Conservation (phyloP, 805 yeast genomes). For the Peterozyma xylosa region DNA sequence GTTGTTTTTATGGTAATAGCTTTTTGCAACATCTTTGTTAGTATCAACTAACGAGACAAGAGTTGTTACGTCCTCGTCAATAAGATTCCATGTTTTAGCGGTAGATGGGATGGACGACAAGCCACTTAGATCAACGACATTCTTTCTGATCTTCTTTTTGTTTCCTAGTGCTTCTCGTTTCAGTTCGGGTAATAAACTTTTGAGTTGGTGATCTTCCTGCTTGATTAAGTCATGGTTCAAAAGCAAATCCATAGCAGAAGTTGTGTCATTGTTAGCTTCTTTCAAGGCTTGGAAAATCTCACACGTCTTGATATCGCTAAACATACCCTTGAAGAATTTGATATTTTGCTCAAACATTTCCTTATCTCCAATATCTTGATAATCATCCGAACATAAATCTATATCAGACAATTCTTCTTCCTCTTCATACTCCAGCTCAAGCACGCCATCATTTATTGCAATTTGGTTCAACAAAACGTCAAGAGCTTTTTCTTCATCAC, state of each 20-base stretch:
- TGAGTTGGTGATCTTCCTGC: background rate
- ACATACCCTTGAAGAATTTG: slow-evolving; percentile 3
- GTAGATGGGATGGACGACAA: background rate
- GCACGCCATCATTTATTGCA: background rate
- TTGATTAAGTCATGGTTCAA: background rate
- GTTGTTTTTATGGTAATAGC: slow-evolving; percentile 21
- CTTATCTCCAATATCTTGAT: background rate
- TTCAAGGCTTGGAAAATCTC: background rate
- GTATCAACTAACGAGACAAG: slow-evolving; percentile 12
- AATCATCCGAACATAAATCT: background rate
- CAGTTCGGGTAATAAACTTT: background rate
- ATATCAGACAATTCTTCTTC: background rate
- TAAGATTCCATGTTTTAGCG: background rate
- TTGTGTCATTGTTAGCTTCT: background rate
- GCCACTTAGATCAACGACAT: too few species aligned
- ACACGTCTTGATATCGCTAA: slow-evolving; percentile 1
- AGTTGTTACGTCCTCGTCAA: background rate
- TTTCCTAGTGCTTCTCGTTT: too few species aligned
- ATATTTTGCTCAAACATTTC: background rate
- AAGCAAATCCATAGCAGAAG: background rate
- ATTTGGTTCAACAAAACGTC: slow-evolving; percentile 3
- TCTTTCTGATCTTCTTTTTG: too few species aligned
- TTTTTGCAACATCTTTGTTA: slow-evolving; percentile 11
- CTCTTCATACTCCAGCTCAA: background rate
- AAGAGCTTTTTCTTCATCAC: slow-evolving; percentile 4